Evolutionary conservation across 1,284 basidiomycete genomes (phyloP), one percentile per base, ranked within the genome.

Genomic region (Ceratobasidium sp.): DNA sequence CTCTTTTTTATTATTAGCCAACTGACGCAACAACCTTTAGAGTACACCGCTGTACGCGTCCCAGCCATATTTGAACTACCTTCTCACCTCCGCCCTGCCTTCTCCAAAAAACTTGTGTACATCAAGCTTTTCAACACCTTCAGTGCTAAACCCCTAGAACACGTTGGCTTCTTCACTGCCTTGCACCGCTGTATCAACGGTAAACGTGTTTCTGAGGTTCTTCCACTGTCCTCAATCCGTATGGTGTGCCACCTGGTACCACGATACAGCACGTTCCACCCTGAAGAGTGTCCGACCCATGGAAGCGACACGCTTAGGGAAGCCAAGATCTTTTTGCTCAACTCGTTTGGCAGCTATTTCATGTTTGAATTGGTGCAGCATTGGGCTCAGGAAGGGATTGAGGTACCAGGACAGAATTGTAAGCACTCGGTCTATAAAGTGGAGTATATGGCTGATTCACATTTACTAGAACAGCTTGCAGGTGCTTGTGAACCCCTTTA

Each of bases 191-290:
- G 2, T 2, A 13, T 23, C 23, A 38, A 61, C 14, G 58, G 58
- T 14, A 26, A 43, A 18, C 6, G 58, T 4, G 11, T 61, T 1
- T 4, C 21, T 21, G n/a, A 35, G 4, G 61, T 63, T 4, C 13
- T 63, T 4, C 44, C 41, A 5, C 61, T 63, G 13, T 47, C 61
- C 5, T 4, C 6, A 18, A 49, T 63, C 4, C 21, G 26, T 8
- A 63, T 63, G 61, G 30, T 44, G 2, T 71, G 67, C 21, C 67
- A 71, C 44, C 55, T 71, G 1, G 67, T 30, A 2, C 67, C 67
- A 5, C 30, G 30, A 28, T 71, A 16, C 41, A 49, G 28, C 26
- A 30, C 46, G 9, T 62, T 62, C 59, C 11, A 43, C 55, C 30
- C 23, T 7, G n/a, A 43, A 30, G 18, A n/a, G 8, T 18, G 43